Percentiles rank a stretch among this genome's conserved stretches.
phyloP scores from a whole-genome alignment of 2,329 filamentous ascomycete species.

The Pseudocercospora cruenta region DNA sequence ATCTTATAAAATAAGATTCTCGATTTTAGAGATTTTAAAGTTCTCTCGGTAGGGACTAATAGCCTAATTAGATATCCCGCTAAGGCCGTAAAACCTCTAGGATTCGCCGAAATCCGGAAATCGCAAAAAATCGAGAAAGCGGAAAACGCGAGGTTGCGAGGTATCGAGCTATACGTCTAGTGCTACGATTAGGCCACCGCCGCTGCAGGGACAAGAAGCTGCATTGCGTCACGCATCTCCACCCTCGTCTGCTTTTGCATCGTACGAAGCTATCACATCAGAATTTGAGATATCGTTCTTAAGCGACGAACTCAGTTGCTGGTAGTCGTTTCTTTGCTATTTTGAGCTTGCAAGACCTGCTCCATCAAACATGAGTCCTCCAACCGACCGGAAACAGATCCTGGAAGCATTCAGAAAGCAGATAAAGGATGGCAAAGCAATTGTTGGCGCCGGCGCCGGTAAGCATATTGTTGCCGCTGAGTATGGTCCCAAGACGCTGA shows the following conservation, averaged over 20 bases:
- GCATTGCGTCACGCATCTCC: slow-evolving; percentile 15
- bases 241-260: not conserved
- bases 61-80: too few species aligned
- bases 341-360: not conserved
- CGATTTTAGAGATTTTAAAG: too few species aligned
- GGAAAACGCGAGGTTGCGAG: too few species aligned
- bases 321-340: not conserved
- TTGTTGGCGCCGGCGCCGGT: slow-evolving; percentile 70
- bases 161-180: too few species aligned
- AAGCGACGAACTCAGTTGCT: not conserved
- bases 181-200: too few species aligned
- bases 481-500: slow-evolving; percentile 1
- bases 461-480: slow-evolving; percentile 19
- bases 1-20: too few species aligned
- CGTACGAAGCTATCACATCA: slow-evolving; percentile 2
- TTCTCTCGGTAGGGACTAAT: too few species aligned
- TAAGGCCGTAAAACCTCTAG: too few species aligned
- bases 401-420: slow-evolving; percentile 58
- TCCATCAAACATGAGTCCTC: slow-evolving; percentile 56
- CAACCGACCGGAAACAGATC: slow-evolving; percentile 60
- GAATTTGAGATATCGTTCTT: not conserved
- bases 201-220: slow-evolving; percentile 2
- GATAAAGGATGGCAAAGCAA: slow-evolving; percentile 59
- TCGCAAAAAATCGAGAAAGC: too few species aligned
- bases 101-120: too few species aligned